These are phyloP conservation scores for Quercus mongolica DNA, from an alignment of 306 rosid species.

Conservation along the genomic window DNA sequence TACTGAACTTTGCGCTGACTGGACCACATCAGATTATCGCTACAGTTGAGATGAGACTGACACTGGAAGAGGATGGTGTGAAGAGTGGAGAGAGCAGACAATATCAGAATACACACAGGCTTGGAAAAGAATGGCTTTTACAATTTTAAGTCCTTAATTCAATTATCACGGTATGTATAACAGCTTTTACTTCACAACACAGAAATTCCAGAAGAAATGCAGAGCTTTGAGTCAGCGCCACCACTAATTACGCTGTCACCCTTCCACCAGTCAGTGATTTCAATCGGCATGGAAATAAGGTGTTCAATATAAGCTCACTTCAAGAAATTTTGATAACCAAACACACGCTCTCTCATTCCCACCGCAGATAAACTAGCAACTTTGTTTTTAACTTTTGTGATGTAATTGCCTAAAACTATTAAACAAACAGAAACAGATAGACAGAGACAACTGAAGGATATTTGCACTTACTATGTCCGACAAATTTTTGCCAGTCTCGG, in stretches of 20 bases:
- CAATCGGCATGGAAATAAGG: too few relatives aligned
- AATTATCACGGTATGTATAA: not conserved
- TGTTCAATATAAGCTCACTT: too few relatives aligned
- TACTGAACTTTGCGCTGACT: too few relatives aligned
- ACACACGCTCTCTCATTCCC: too few relatives aligned
- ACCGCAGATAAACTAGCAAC: too few relatives aligned
- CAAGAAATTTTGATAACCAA: too few relatives aligned
- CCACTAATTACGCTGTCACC: constrained; percentile 72
- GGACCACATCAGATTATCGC: not conserved
- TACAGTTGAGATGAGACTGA: not conserved
- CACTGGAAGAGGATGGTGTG: not conserved
- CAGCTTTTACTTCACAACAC: constrained; percentile 34
- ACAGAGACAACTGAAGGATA: not conserved
- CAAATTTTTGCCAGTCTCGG: constrained; percentile 62
- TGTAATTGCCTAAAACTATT: not conserved
- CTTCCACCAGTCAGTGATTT: constrained; percentile 68
- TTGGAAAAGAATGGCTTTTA: not conserved
- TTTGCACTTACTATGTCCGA: constrained; percentile 55
- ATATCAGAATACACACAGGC: not conserved
- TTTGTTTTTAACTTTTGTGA: too few relatives aligned
- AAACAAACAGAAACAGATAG: not conserved
- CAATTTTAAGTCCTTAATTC: not conserved
- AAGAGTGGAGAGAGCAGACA: not conserved
- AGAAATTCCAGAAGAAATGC: constrained; percentile 68
- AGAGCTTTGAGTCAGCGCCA: constrained; percentile 79